phyloP scores from a whole-genome alignment of 371 early-diverging fungal species.

The Phascolomyces articulosus region DNA sequence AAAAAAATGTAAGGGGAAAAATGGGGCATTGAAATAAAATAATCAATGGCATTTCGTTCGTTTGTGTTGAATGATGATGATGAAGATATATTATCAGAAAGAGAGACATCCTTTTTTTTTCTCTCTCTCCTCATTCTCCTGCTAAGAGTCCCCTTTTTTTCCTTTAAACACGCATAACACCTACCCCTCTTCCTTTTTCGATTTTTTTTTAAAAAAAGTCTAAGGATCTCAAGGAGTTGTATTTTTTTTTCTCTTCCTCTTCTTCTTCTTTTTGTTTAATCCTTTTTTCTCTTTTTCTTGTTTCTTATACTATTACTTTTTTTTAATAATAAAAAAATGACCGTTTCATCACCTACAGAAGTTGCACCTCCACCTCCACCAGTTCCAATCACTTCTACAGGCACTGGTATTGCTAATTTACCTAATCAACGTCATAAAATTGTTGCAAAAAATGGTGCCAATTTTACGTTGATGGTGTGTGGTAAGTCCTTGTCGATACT shows the following conservation, averaged over 20 bases:
- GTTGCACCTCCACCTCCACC: conserved; percentile 40
- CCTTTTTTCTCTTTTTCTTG: not conserved
- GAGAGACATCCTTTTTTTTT: too few species aligned
- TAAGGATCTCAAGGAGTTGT: not conserved
- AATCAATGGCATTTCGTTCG: too few species aligned
- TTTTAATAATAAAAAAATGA: conserved; percentile 18
- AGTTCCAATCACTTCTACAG: conserved; percentile 58
- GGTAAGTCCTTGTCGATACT: conserved; percentile 74
- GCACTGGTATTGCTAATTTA: conserved; percentile 97
- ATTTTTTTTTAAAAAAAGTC: not conserved
- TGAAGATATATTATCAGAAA: too few species aligned
- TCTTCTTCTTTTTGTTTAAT: not conserved
- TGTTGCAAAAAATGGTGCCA: conserved; percentile 91
- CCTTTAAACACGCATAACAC: too few species aligned
- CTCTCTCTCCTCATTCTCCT: too few species aligned
- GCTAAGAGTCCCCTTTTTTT: too few species aligned
- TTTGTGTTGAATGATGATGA: too few species aligned
- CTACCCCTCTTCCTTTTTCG: too few species aligned
- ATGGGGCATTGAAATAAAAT: too few species aligned
- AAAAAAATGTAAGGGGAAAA: too few species aligned
- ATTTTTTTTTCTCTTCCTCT: not conserved
- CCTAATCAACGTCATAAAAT: conserved; percentile 98
- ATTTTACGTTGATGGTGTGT: conserved; percentile 97
- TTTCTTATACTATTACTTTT: not conserved
- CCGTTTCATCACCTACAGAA: conserved; percentile 33